Base-by-base conservation (phyloP, 2,329 filamentous ascomycete species). In the Xylaria sp. region DNA sequence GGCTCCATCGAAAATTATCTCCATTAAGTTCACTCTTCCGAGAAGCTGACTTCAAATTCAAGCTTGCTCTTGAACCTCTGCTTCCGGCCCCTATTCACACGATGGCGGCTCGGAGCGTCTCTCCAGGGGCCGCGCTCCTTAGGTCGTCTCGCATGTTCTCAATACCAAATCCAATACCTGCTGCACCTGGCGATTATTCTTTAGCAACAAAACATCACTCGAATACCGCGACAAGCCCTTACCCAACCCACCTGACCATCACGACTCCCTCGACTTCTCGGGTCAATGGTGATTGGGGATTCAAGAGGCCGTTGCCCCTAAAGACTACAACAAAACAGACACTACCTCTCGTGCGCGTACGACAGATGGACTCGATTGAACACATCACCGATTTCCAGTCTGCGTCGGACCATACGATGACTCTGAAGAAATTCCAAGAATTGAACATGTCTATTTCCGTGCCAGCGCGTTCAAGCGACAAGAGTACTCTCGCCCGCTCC, bases 61-160 rank as follows among this genome's bases (percentile, higher is more conserved):
- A 53, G 57, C 32, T 57, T 57, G 42, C 50, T 42, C 50, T 62
- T 63, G 64, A 65, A 48, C 54, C 29, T 60, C 58, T 50, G 64
- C 60, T 27, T 40, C 57, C 66, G 70, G 71, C 75, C 71, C 64
- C 59, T 59, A 63, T 59, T 60, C 66, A 59, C 42, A 72, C 18
- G 42, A 77, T 77, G 75, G 72, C 74, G 54, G 68, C 73, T 59
- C 73, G 76, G 72, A 77, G 73, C 68, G 76, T 89, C 76, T 89
- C 89, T 72, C 89, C 89, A 66, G 89, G 89, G 78, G 89, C 84
- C 72, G 85, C 87, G 75, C 87, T 98, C 74, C 87, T 98, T 77
- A 91, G 95, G 80, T 89, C 90, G 69, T 98, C 95, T 68, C 92
- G 95, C 74, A 87, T 98, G 75, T 98, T 98, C 83, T 92, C 94